Evolutionary conservation across 495 filamentous ascomycete genomes (phyloP), one percentile per base, ranked within the genome.

Genomic region (Aspergillus olivimuriae): DNA sequence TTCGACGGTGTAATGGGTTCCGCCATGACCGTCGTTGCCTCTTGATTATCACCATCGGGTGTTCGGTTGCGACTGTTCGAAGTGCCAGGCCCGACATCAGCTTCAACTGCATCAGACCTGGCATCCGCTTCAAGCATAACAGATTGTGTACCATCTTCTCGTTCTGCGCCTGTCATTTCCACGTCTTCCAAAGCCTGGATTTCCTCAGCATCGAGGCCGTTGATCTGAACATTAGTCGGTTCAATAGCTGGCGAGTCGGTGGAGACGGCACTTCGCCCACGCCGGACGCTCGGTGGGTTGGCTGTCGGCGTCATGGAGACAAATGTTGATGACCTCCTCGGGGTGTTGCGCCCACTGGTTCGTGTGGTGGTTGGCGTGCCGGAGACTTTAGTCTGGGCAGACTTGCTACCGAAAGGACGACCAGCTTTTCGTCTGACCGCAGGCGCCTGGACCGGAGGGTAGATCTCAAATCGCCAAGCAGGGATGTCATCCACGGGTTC

Each of bases 401-500:
- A 57, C 28, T 48, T 51, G 26, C 52, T 58, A 16, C 58, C 57
- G 43, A 55, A 59, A 1, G 77, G 75, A n/a, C 77, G 72, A 18
- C 72, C 72, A 35, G 66, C 52, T 22, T 69, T 69, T 23, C 70
- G 62, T 47, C 64, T 66, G 15, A 65, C 58, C 1, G 64, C 50
- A 1, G 73, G 61, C 7, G 78, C 74, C 43, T 79, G 83, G n/a
- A 89, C 69, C 2, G 85, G 84, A 28, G 89, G 89, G 55, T 84
- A 91, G 35, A 94, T 79, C 53, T 94, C 85, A 61, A 92, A 95
- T 45, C 89, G 76, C 23, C 75, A 82, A 1, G 85, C 75, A 0
- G 89, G 87, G 37, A 95, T 89, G 30, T 70, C 66, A 11, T 57
- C 56, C 18, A 66, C 60, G 15, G 65, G 65, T 18, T 65, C 58